phyloP scores from a whole-genome alignment of 1,284 basidiomycete species.

The Tremellales sp. region DNA sequence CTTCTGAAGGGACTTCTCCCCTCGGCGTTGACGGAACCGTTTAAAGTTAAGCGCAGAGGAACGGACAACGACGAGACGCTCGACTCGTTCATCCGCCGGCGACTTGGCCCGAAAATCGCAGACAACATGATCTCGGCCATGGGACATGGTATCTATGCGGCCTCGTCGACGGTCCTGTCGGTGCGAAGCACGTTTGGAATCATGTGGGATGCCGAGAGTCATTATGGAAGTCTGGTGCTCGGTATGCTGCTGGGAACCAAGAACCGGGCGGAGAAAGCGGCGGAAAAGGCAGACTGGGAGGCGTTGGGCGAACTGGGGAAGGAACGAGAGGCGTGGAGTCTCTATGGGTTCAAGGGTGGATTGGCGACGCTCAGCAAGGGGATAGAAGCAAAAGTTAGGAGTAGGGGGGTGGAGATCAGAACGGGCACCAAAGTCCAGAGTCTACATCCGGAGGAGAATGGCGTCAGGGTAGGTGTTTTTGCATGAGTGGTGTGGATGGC shows the following conservation, averaged over 20 bases:
- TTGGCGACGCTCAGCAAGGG: constrained; percentile 64
- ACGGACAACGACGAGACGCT: constrained; percentile 68
- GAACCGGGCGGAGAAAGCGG: constrained; percentile 15
- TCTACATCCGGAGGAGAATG: constrained; percentile 33
- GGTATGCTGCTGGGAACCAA: constrained; percentile 50
- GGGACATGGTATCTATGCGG: constrained; percentile 89
- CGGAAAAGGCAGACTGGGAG: constrained; percentile 54
- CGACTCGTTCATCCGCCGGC: constrained; percentile 68
- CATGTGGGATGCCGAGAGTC: constrained; percentile 59
- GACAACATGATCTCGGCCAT: constrained; percentile 74
- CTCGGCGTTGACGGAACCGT: constrained; percentile 59
- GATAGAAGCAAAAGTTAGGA: constrained; percentile 52
- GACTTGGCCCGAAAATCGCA: constrained; percentile 71
- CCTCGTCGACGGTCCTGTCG: constrained; percentile 72
- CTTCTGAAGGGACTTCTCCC: constrained; percentile 56
- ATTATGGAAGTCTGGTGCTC: constrained; percentile 63
- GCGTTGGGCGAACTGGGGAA: constrained; percentile 49
- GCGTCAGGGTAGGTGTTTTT: constrained; percentile 8
- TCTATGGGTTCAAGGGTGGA: constrained; percentile 56
- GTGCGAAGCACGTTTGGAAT: constrained; percentile 71
- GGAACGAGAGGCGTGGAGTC: constrained; percentile 35
- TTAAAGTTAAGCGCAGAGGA: constrained; percentile 50
- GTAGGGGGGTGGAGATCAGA: constrained; percentile 60
- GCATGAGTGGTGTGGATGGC: background rate
- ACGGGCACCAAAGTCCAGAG: constrained; percentile 49